Conservation (phyloP, 495 filamentous ascomycete genomes). For the Xylaria palmicola region DNA sequence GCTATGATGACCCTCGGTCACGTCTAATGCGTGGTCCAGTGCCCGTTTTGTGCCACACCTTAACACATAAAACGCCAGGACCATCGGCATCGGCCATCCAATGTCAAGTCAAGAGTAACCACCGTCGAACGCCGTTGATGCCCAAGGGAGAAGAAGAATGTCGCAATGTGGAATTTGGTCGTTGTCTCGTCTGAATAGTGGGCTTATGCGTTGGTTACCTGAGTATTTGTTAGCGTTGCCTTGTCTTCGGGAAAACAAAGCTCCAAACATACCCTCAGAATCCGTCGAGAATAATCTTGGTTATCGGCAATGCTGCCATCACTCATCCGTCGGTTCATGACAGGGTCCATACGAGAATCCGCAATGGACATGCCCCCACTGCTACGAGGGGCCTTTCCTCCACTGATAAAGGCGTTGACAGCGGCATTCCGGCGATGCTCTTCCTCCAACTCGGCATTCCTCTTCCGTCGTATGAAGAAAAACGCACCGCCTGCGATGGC, state of each 20-base stretch:
- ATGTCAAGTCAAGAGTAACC: conserved; percentile 40
- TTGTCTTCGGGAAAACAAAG: background rate
- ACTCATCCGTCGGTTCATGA: conserved; percentile 87
- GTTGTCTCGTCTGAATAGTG: conserved; percentile 41
- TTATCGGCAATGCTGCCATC: conserved; percentile 98
- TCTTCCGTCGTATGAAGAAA: conserved; percentile 73
- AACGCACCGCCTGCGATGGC: conserved; percentile 66
- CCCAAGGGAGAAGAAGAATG: conserved; percentile 39
- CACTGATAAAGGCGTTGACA: conserved; percentile 63
- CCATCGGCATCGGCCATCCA: conserved; percentile 44
- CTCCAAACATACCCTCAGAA: conserved; percentile 73
- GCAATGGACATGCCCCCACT: conserved; percentile 61
- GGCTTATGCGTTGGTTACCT: conserved; percentile 60
- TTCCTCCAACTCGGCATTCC: conserved; percentile 70
- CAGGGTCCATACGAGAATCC: conserved; percentile 86
- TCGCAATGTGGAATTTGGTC: conserved; percentile 47
- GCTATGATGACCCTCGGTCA: conserved; percentile 28
- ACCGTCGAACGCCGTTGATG: conserved; percentile 54
- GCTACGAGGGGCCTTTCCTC: conserved; percentile 54
- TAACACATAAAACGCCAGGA: conserved; percentile 38
- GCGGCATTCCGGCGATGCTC: conserved; percentile 75
- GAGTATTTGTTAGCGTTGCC: conserved; percentile 25
- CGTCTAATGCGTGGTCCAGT: conserved; percentile 24
- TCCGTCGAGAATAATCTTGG: conserved; percentile 93
- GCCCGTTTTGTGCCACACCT: conserved; percentile 37